Conservation (phyloP, 1,139 yeast genomes). For the Hemisphaericaspora lyxosophila region DNA sequence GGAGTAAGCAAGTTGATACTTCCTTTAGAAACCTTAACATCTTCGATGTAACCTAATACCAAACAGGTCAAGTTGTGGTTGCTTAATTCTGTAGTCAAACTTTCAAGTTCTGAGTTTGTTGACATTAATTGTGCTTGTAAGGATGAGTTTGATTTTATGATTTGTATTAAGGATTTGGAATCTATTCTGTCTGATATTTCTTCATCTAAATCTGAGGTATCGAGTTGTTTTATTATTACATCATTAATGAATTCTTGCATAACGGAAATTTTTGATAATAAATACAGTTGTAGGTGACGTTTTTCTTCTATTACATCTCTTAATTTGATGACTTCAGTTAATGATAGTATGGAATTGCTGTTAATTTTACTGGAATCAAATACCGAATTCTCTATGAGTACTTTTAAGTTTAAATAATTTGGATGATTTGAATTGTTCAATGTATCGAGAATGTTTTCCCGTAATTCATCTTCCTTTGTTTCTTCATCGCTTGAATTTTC, state of each 20-base stretch:
- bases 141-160: slow-evolving; percentile 34
- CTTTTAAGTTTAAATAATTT: slow-evolving; percentile 41
- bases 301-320: slow-evolving; percentile 32
- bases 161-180: slow-evolving; percentile 27
- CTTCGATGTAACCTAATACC: slow-evolving; percentile 48
- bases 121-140: slow-evolving; percentile 34
- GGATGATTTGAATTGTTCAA: slow-evolving; percentile 18
- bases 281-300: slow-evolving; percentile 32
- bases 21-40: slow-evolving; percentile 29
- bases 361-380: slow-evolving; percentile 42
- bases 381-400: slow-evolving; percentile 45
- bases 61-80: slow-evolving; percentile 48
- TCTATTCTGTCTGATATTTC: slow-evolving; percentile 24
- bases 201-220: slow-evolving; percentile 5
- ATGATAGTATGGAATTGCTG: slow-evolving; percentile 36
- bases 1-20: slow-evolving; percentile 1
- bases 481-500: slow-evolving; percentile 1
- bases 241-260: slow-evolving; percentile 38
- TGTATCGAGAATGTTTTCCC: slow-evolving; percentile 18
- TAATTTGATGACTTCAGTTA: slow-evolving; percentile 28
- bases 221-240: slow-evolving; percentile 16
- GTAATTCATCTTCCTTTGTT: slow-evolving; percentile 17
- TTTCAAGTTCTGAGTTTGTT: slow-evolving; percentile 32
- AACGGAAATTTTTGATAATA: slow-evolving; percentile 31
- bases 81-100: slow-evolving; percentile 26